A percentile compares a stretch with the other conserved stretches of the same genome.
phyloP scores from a whole-genome alignment of 2,329 filamentous ascomycete genomes.

The Diaporthe ilicicola region DNA sequence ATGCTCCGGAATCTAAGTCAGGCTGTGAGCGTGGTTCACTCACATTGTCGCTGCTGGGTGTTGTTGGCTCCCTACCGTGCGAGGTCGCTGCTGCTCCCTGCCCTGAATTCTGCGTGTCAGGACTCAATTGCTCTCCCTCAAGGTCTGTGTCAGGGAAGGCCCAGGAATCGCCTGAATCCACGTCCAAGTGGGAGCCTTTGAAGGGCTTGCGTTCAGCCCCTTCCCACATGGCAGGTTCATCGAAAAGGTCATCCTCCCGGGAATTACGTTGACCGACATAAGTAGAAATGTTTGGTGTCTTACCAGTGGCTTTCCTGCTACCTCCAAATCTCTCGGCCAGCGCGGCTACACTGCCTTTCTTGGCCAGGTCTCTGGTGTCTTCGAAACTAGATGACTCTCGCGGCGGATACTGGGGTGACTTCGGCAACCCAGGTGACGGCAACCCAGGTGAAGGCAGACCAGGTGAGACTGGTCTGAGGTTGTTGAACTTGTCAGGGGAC shows the following conservation, averaged over 20 bases:
- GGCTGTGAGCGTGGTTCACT: conserved; percentile 34
- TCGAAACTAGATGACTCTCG: conserved; percentile 18
- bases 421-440: conserved; percentile 30
- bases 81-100: conserved; percentile 27
- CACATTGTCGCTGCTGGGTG: conserved; percentile 34
- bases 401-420: neutral
- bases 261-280: conserved; percentile 50
- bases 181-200: conserved; percentile 38
- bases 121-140: conserved; percentile 21
- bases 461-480: no score
- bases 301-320: conserved; percentile 46
- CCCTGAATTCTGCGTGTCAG: conserved; percentile 30
- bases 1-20: conserved; percentile 31
- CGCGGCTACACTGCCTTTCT: conserved; percentile 44
- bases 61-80: conserved; percentile 29
- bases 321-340: conserved; percentile 47
- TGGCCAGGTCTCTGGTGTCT: conserved; percentile 12
- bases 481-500: no score
- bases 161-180: conserved; percentile 37
- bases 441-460: conserved; percentile 13
- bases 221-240: conserved; percentile 55
- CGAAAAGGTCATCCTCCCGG: conserved; percentile 53
- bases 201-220: conserved; percentile 49
- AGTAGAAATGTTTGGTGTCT: conserved; percentile 49
- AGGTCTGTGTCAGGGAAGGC: conserved; percentile 31